Conservation (phyloP, 352 stramenopile genomes). For the Globisporangium polare region DNA sequence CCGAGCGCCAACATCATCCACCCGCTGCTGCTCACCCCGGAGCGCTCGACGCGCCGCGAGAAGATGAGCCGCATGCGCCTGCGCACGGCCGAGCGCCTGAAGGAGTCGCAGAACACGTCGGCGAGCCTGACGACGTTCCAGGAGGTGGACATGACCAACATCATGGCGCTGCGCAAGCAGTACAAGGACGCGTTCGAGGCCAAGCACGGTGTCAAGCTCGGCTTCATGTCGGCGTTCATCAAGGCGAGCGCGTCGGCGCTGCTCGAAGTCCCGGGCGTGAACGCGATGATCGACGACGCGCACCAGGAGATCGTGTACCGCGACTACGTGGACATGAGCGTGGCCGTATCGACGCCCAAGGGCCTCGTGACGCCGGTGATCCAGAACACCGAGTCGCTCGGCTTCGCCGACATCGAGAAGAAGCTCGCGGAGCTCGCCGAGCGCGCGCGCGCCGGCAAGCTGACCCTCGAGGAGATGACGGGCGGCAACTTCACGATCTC, state of each 20-base stretch:
- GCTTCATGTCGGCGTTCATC: constrained; percentile 99
- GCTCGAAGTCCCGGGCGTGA: constrained; percentile 94
- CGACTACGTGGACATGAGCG: constrained; percentile 98
- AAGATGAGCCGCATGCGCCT: constrained; percentile 99
- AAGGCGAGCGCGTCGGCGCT: constrained; percentile 94
- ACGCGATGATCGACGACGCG: constrained; percentile 98
- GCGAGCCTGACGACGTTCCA: constrained; percentile 99
- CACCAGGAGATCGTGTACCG: constrained; percentile 99
- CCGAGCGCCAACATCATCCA: constrained; percentile 14
- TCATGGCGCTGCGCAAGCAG: constrained; percentile 93
- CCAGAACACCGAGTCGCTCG: constrained; percentile 97
- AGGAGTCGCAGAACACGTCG: constrained; percentile 97
- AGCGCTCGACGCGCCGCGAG: constrained; percentile 72
- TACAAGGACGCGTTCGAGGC: constrained; percentile 97
- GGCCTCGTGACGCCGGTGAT: constrained; percentile 98
- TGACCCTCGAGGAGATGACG: constrained; percentile 91
- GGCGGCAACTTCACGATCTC: constrained; percentile 99
- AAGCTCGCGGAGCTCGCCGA: constrained; percentile 92
- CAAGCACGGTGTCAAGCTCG: constrained; percentile 98
- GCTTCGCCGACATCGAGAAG: constrained; percentile 98
- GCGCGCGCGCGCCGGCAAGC: constrained; percentile 63
- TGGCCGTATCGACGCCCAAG: constrained; percentile 96
- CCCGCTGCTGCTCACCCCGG: constrained; percentile 43
- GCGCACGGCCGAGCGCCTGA: constrained; percentile 95
- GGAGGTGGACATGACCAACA: constrained; percentile 97